Evolutionary conservation across 2,329 filamentous ascomycete genomes (phyloP), one percentile per base, ranked within the genome.

Genomic region (Fusarium sp.): DNA sequence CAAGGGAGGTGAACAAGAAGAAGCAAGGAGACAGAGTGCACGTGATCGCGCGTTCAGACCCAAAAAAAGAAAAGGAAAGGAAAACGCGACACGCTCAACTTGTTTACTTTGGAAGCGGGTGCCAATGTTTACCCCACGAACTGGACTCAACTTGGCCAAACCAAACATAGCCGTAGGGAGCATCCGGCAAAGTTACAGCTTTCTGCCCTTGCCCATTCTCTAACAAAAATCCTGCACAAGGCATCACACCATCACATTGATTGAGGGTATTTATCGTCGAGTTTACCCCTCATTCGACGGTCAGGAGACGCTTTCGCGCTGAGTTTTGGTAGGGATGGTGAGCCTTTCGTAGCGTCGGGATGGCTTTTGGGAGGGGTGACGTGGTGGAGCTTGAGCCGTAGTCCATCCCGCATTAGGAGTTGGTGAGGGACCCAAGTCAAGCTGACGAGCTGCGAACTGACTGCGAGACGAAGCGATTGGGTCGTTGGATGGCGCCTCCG

Each of bases 161-260:
- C 26, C 28, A 39, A 38, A 40, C 22, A 24, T 31, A 47, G 61
- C 70, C 63, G 45, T 47, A 58, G 45, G 43, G n/a, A 47, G 36
- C n/a, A 21, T 22, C 22, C 36, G 45, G 36, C 19, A 39, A 62
- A 57, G 52, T 50, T 59, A 21, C 42, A 57, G 42, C 56, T 46
- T 21, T 22, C 26, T 53, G 39, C 64, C 73, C 71, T 63, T 64
- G 70, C 56, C 40, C 40, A 49, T 59, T 72, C 67, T 75, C 72
- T 76, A 73, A 77, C 74, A 54, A 61, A 24, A 53, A 59, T 68
- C 54, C 71, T 74, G 74, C 67, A 70, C 63, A 61, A 72, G 61
- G 65, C 67, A 75, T 73, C 70, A 74, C 69, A 70, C 67, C 62
- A 69, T 69, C 60, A 67, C 60, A 52, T 45, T 60, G 43, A 24